Base-by-base conservation (phyloP, 2,329 filamentous ascomycete genomes). In the Calonectria pauciramosa region DNA sequence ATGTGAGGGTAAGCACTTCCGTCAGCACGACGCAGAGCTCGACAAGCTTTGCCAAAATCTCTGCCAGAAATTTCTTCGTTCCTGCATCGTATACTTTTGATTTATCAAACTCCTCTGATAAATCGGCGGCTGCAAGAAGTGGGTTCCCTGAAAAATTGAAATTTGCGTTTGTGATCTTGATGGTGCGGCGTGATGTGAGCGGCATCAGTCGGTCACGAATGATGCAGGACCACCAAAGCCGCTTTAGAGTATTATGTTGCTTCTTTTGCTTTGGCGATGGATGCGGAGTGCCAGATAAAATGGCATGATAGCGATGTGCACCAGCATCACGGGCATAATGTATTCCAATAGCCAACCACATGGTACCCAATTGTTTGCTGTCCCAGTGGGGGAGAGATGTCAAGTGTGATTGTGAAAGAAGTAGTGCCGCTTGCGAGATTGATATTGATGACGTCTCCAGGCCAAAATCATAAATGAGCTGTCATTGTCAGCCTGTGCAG, bases 181-280 rank as follows among this genome's bases (percentile, higher is more conserved):
- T 68, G 30, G 52, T 73, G 8, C 60, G 67, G 18, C 73, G 73
- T n/a, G 73, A 73, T 16, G 70, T 70, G 14, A 76, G 44, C 7
- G 75, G 72, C 60, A 75, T 70, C 2, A 75, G 32, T 9, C 75
- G 51, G 11, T 81, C 79, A 18, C 79, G 80, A 20, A 81, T 80
- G 13, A 81, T 79, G 20, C 79, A 81, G 30, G 77, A 81, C 79
- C 79, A 81, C 79, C 79, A 81, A 0, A 81, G 54, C 0, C 79
- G 72, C 14, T 81, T 81, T 2, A 81, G 70, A 0, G 75, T 77
- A 14, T 75, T 80, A 18, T 72, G 69, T 0, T 74, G 66, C 1
- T 80, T 81, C 0, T 73, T 70, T 11, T 75, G 73, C 23, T 71
- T 72, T 0, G 71, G 59, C 28, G 80, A 75, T 2, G 13, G 28